phyloP scores from a whole-genome alignment of 2,329 filamentous ascomycete species.

The Zasmidium cellare region DNA sequence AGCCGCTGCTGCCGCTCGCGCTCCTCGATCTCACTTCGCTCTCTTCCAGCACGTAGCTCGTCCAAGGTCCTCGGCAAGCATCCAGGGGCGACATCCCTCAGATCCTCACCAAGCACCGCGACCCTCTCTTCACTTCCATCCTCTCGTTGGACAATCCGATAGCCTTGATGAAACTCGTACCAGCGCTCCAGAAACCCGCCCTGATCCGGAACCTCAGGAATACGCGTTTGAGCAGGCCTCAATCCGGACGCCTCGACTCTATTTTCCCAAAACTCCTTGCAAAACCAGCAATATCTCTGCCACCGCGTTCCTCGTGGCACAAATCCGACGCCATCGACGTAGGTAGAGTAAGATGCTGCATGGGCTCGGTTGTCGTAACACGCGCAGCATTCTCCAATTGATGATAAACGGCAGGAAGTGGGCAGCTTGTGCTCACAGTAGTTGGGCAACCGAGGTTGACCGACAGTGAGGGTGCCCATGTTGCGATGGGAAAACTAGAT shows the following conservation, averaged over 20 bases:
- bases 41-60: slow-evolving; percentile 41
- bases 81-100: slow-evolving; percentile 48
- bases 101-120: slow-evolving; percentile 49
- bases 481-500: not conserved
- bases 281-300: slow-evolving; percentile 55
- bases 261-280: slow-evolving; percentile 53
- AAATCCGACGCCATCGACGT: slow-evolving; percentile 53
- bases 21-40: slow-evolving; percentile 30
- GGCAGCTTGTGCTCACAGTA: slow-evolving; percentile 36
- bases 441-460: slow-evolving; percentile 25
- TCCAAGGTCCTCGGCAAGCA: slow-evolving; percentile 48
- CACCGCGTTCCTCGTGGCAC: slow-evolving; percentile 50
- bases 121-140: slow-evolving; percentile 48
- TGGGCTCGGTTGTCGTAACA: slow-evolving; percentile 39
- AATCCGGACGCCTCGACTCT: slow-evolving; percentile 45
- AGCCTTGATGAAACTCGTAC: slow-evolving; percentile 53
- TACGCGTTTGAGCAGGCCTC: slow-evolving; percentile 44
- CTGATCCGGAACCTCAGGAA: slow-evolving; percentile 50
- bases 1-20: slow-evolving; percentile 13
- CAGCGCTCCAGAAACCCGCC: slow-evolving; percentile 46
- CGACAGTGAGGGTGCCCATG: slow-evolving; percentile 35
- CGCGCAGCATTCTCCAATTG: slow-evolving; percentile 33
- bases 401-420: slow-evolving; percentile 31
- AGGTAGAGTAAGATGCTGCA: slow-evolving; percentile 45
- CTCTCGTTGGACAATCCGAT: slow-evolving; percentile 39